A percentile compares a stretch with the other conserved stretches of the same genome.
Conservation (phyloP, 2,329 filamentous ascomycete species). For the Teratosphaeriaceae sp. region DNA sequence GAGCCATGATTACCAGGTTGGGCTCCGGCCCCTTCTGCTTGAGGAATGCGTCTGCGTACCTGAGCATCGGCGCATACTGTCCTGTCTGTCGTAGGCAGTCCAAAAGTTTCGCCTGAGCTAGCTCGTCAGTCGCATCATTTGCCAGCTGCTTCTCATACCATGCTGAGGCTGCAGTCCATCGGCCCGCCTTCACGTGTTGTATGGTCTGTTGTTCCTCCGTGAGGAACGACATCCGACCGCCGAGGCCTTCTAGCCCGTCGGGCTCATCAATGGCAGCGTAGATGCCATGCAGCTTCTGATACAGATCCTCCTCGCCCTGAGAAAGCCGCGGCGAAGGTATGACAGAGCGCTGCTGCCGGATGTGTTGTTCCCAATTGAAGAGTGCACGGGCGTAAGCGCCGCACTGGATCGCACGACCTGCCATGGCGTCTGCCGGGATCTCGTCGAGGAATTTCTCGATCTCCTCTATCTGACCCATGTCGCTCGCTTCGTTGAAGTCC, state of each 20-base stretch:
- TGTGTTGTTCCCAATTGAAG: constrained; percentile 92
- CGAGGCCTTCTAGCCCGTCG: constrained; percentile 92
- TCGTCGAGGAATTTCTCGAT: constrained; percentile 67
- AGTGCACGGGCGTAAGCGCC: constrained; percentile 86
- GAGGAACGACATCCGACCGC: constrained; percentile 75
- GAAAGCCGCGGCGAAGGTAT: constrained; percentile 34
- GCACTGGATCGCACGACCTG: constrained; percentile 83
- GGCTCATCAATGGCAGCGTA: constrained; percentile 98
- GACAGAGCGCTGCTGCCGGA: constrained; percentile 46
- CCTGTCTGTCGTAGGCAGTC: constrained; percentile 92
- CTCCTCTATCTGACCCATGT: constrained; percentile 50
- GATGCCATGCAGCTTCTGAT: constrained; percentile 71
- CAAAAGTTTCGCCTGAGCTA: constrained; percentile 75
- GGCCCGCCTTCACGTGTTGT: constrained; percentile 84
- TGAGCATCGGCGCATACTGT: constrained; percentile 67
- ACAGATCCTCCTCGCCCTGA: constrained; percentile 44
- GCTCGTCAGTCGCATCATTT: constrained; percentile 66
- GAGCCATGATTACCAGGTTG: constrained; percentile 54
- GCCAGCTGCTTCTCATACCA: constrained; percentile 94
- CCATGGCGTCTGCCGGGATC: constrained; percentile 66
- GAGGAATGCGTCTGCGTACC: constrained; percentile 74
- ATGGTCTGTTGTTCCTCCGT: constrained; percentile 90
- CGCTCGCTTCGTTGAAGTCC: constrained; percentile 45
- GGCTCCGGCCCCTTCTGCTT: neutral
- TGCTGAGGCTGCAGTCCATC: constrained; percentile 91